Evolutionary conservation across 2,329 filamentous ascomycete species (phyloP).

Genomic region (Talaromyces marneffei): DNA sequence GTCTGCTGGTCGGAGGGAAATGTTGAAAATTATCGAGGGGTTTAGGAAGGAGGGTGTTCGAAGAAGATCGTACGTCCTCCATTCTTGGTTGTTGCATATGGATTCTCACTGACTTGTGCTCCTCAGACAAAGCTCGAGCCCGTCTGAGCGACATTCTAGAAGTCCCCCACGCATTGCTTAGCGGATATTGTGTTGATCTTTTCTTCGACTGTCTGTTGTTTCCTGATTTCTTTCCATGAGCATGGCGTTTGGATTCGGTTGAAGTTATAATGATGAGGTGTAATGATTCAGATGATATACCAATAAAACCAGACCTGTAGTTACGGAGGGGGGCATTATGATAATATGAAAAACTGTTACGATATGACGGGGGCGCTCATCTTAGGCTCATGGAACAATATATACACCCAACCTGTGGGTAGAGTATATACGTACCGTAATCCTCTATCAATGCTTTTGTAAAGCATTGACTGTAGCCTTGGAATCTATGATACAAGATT

Average conservation of each 20-base stretch:
- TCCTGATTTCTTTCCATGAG: not conserved
- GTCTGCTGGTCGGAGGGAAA: conserved; percentile 74
- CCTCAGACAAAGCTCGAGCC: conserved; percentile 13
- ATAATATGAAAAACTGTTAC: not conserved
- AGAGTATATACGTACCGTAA: not conserved
- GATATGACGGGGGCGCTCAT: not conserved
- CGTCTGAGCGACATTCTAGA: conserved; percentile 12
- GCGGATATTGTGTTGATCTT: not conserved
- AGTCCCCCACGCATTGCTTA: conserved; percentile 24
- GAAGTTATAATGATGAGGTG: not conserved
- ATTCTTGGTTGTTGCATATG: not conserved
- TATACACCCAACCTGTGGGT: not conserved
- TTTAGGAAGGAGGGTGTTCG: conserved; percentile 82
- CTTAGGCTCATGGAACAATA: not conserved
- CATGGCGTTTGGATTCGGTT: conserved; percentile 1
- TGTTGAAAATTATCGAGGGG: conserved; percentile 80
- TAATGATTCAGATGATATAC: not conserved
- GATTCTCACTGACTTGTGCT: not conserved
- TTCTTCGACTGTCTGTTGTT: not conserved
- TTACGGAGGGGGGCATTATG: not conserved
- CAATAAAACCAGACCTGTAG: not conserved
- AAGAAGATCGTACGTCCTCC: conserved; percentile 64
- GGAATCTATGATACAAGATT: not conserved
- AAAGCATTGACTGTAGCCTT: not conserved
- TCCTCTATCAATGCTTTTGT: too few species aligned